A percentile compares a stretch with the other conserved stretches of the same genome.
Conservation (phyloP, 2,329 filamentous ascomycete genomes). For the Ceratocystiopsis minuta region DNA sequence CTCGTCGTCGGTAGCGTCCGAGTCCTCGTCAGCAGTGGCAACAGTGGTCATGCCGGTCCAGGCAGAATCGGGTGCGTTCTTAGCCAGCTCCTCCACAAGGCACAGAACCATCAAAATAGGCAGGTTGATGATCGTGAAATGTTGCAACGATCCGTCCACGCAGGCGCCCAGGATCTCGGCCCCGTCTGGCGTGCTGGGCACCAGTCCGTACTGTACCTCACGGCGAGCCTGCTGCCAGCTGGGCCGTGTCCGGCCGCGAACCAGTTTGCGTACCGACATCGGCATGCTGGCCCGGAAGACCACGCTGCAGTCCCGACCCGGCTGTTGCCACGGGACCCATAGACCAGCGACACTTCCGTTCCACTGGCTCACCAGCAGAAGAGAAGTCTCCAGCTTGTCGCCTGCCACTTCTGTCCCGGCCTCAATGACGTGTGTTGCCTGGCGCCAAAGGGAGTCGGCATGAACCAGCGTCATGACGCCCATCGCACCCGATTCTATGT, state of each 20-base stretch:
- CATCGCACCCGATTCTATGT: conserved; percentile 22
- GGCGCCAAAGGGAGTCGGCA: conserved; percentile 26
- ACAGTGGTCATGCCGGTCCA: no score
- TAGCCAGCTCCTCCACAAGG: conserved; percentile 40
- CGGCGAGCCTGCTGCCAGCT: conserved; percentile 25
- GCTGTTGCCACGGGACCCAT: conserved; percentile 28
- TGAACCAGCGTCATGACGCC: conserved; percentile 24
- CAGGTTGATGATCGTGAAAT: conserved; percentile 47
- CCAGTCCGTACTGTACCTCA: conserved; percentile 21
- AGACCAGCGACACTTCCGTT: conserved; percentile 28
- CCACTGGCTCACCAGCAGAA: conserved; percentile 31
- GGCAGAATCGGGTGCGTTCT: no score
- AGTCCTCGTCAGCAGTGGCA: conserved; percentile 9
- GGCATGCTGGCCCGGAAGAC: conserved; percentile 40
- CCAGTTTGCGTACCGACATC: conserved; percentile 37
- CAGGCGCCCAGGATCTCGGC: conserved; percentile 44
- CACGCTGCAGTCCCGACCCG: conserved; percentile 23
- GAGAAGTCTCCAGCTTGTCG: conserved; percentile 14
- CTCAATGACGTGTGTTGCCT: conserved; percentile 28
- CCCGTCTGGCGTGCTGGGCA: conserved; percentile 25
- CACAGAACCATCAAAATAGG: conserved; percentile 50
- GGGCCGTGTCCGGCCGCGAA: conserved; percentile 32
- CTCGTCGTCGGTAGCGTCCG: conserved; percentile 6
- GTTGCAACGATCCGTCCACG: conserved; percentile 50
- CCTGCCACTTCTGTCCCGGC: conserved; percentile 15